Evolutionary conservation across 2,329 filamentous ascomycete genomes (phyloP), one percentile per base, ranked within the genome.

Genomic region (Penicillium fuscoglaucum): DNA sequence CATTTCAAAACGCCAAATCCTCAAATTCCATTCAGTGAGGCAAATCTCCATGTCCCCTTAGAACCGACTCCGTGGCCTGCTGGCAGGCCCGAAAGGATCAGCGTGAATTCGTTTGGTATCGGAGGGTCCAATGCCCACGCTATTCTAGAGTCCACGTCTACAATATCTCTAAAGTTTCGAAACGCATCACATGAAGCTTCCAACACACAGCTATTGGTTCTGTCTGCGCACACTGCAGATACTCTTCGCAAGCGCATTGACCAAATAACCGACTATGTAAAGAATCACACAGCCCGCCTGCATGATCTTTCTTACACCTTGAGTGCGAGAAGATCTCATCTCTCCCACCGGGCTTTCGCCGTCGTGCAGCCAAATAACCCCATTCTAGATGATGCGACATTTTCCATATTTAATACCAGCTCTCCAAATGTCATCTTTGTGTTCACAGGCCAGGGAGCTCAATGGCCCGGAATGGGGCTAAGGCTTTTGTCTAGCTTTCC

Each of bases 361-460:
- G 52, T 64, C 9, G 13, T 45, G 10, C 39, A 21, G 35, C 24
- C 21, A 13, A 46, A 7, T 51, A 52, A 29, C 39, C 35, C 24
- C 0, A 4, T 17, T 4, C 1, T 45, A 51, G 47, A 43, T 13
- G 33, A 59, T 39, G 17, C 29, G 10, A 24, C 50, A 10, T 45
- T 41, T 21, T 49, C 50, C 12, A 47, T 15, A 10, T 61, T 37
- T 10, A 40, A 24, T 15, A 28, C 52, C 17, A 49, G 39, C 6
- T n/a, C 35, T 7, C 48, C 63, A 24, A 21, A 46, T 9, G n/a
- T 64, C 13, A 56, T 50, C 2, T 71, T 73, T 35, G 62, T 72
- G 3, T 77, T 75, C 53, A 76, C 68, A 15, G 74, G 74, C 4
- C 74, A 77, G 50, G 74, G 74, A 1, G 70, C 74, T 3, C 73